Evolutionary conservation across 2,329 filamentous ascomycete species (phyloP), one percentile per base, ranked within the genome.

Genomic region (Penicillium sp.): DNA sequence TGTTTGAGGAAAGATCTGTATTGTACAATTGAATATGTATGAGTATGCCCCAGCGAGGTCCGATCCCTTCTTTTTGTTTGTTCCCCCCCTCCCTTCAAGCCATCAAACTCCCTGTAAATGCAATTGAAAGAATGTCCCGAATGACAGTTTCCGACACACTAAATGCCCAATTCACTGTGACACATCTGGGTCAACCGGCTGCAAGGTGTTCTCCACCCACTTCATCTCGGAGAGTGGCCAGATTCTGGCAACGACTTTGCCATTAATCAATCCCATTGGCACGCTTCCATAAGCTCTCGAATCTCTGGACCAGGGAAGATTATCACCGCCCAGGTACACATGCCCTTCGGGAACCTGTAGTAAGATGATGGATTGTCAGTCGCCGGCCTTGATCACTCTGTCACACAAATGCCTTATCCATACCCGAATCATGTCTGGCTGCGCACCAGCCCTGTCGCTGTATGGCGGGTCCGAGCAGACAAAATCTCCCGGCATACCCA

Each of bases 271-370:
- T 1, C 82, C 91, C 63, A 98, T 73, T 0, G 93, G 93, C 27
- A 98, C 66, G 0, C 93, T 89, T 0, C 93, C 93, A 71, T 86
- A 95, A 36, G 83, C 76, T 52, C 93, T 82, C 38, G 90, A 96
- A 73, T 98, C 93, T 55, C 88, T 76, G 25, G 90, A 96, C 61
- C 81, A 85, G 3, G 82, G 77, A 52, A 95, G 64, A 67, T 97
- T 97, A 68, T 98, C 93, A 3, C 93, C 93, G 3, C 83, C 81
- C 5, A 96, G 74, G 82, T 89, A 97, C 61, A 90, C 94, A 74
- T 98, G 93, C 1, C 93, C 93, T 63, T 86, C 76, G 0, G 93
- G 93, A 12, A 98, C 82, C 87, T 94, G 25, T 18, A 61, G 7
- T 26, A 42, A 43, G 8, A 45, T 40, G 29, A 38, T 39, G 24